Evolutionary conservation across 1,139 yeast species (phyloP).

Genomic region (Blastobotrys petasosporus): DNA sequence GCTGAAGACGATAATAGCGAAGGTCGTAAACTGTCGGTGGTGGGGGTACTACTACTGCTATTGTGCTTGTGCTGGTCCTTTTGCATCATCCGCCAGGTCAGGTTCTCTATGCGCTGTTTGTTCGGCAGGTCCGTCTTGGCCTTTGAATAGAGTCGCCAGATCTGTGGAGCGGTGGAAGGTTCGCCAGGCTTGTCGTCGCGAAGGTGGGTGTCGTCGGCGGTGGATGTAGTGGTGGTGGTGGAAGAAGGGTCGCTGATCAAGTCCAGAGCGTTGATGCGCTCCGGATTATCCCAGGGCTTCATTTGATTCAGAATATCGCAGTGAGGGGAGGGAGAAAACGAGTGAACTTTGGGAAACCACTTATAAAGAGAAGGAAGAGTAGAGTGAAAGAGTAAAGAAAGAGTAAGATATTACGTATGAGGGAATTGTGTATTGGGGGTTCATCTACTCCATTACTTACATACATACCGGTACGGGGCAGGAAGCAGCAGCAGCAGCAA

Average conservation of each 20-base stretch:
- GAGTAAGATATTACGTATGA: too few relatives aligned
- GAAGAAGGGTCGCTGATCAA: slow-evolving; percentile 2
- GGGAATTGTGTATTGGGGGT: too few relatives aligned
- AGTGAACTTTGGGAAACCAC: not conserved
- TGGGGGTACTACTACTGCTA: not conserved
- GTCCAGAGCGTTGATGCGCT: slow-evolving; percentile 1
- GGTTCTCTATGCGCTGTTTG: slow-evolving; percentile 67
- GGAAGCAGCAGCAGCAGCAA: too few relatives aligned
- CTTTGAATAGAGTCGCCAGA: slow-evolving; percentile 76
- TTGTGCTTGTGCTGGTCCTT: slow-evolving; percentile 1
- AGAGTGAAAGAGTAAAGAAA: too few relatives aligned
- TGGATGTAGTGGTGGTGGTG: not conserved
- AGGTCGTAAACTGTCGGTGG: too few relatives aligned
- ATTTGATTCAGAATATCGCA: not conserved
- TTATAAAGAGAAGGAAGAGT: not conserved
- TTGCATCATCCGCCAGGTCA: slow-evolving; percentile 79
- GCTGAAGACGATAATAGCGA: too few relatives aligned
- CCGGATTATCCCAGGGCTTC: not conserved
- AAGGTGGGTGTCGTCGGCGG: not conserved
- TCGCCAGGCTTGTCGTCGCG: slow-evolving; percentile 7
- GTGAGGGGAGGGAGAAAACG: not conserved
- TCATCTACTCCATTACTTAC: too few relatives aligned
- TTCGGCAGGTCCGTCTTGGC: slow-evolving; percentile 78
- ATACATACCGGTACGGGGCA: too few relatives aligned
- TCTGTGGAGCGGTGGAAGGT: slow-evolving; percentile 41